Evolutionary conservation across 2,329 filamentous ascomycete species (phyloP).

Genomic region (Aspergillus sp.): DNA sequence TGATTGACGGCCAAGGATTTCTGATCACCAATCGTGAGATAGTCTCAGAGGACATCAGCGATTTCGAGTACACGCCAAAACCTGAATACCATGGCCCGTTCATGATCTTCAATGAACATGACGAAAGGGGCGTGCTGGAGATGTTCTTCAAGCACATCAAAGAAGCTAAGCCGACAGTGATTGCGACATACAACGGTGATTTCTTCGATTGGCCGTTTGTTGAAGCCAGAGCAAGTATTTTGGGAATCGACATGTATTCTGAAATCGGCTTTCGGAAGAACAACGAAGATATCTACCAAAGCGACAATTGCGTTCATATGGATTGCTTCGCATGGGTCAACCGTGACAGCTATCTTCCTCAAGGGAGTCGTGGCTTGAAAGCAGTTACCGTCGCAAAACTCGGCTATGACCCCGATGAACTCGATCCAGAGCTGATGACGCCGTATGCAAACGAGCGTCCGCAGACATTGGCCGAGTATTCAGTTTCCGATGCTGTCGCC

Average conservation of each 20-base stretch:
- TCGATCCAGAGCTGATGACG: constrained; percentile 96
- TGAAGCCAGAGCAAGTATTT: constrained; percentile 81
- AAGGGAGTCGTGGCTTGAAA: constrained; percentile 93
- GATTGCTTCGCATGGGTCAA: constrained; percentile 99
- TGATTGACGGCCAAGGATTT: constrained; percentile 98
- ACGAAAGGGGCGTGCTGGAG: constrained; percentile 80
- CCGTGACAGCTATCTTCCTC: constrained; percentile 92
- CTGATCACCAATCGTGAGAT: constrained; percentile 97
- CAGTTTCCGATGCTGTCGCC: constrained; percentile 95
- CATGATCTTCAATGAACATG: constrained; percentile 95
- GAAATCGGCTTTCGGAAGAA: constrained; percentile 97
- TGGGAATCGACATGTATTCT: constrained; percentile 98
- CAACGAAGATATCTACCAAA: constrained; percentile 91
- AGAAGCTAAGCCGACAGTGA: constrained; percentile 86
- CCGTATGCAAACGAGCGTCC: constrained; percentile 77
- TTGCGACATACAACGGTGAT: constrained; percentile 99
- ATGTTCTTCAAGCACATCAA: constrained; percentile 95
- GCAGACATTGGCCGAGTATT: constrained; percentile 93
- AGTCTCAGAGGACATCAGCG: constrained; percentile 90
- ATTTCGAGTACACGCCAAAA: constrained; percentile 97
- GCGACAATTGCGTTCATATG: constrained; percentile 94
- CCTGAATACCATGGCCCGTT: constrained; percentile 93
- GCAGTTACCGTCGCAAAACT: constrained; percentile 96
- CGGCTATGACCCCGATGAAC: constrained; percentile 94
- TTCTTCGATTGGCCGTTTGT: constrained; percentile 99